Evolutionary conservation across 345 rosid species (phyloP).

Genomic region (Sapria himalayana): DNA sequence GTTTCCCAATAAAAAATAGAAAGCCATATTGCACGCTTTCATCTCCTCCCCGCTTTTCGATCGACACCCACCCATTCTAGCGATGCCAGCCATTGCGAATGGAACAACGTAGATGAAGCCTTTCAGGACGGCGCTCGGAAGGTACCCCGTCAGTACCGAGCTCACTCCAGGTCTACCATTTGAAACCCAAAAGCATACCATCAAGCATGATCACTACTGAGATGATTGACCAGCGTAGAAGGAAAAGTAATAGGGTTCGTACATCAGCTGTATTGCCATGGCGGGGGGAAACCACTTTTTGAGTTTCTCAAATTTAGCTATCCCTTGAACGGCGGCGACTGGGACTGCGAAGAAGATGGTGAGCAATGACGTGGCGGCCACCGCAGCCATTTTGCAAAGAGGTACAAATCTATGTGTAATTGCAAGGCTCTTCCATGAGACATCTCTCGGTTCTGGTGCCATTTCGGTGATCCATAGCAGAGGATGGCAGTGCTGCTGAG

Average conservation of each 20-base stretch:
- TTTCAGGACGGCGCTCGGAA: conserved; percentile 78
- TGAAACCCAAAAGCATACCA: not conserved
- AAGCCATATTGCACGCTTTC: conserved; percentile 88
- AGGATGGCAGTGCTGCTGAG: conserved; percentile 74
- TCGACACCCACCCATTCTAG: conserved; percentile 42
- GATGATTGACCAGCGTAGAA: not conserved
- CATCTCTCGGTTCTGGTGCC: conserved; percentile 82
- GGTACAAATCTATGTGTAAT: conserved; percentile 30
- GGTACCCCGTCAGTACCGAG: conserved; percentile 71
- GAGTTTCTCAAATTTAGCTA: conserved; percentile 65
- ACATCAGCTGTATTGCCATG: conserved; percentile 60
- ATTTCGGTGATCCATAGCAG: conserved; percentile 48
- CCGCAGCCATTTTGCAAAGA: conserved; percentile 38
- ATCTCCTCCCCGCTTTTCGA: conserved; percentile 75
- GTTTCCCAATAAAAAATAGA: conserved; percentile 81
- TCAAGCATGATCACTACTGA: not conserved
- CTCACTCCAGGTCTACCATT: conserved; percentile 64
- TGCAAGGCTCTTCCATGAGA: conserved; percentile 54
- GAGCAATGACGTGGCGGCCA: conserved; percentile 54
- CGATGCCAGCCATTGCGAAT: conserved; percentile 57
- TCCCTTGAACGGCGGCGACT: conserved; percentile 88
- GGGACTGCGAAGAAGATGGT: conserved; percentile 78
- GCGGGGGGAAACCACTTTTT: conserved; percentile 83
- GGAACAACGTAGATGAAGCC: conserved; percentile 61
- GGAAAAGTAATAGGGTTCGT: conserved; percentile 8